Evolutionary conservation across 805 yeast species (phyloP).

Genomic region (Yarrowia divulgata): DNA sequence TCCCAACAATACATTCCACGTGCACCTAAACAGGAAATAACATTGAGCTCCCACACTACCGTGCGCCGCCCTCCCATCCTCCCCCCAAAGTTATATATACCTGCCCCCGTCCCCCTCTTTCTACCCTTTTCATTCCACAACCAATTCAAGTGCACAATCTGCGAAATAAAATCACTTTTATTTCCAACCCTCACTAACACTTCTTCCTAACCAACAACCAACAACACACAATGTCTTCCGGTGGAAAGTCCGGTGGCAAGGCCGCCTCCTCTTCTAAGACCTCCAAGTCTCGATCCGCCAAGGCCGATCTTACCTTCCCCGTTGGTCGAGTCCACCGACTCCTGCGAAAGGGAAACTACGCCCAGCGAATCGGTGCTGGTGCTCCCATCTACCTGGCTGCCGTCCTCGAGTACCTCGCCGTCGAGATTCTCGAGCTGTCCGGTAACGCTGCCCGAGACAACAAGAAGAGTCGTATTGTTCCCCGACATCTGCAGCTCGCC

Average conservation of each 20-base stretch:
- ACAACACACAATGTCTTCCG: constrained; percentile 67
- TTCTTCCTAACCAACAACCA: constrained; percentile 5
- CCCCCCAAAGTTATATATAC: constrained; percentile 34
- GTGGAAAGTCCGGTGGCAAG: constrained; percentile 86
- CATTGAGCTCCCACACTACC: constrained; percentile 1
- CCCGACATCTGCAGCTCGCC: constrained; percentile 98
- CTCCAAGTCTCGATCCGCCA: constrained; percentile 96
- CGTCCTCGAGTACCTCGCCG: constrained; percentile 93
- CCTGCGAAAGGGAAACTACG: constrained; percentile 95
- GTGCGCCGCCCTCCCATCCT: neutral
- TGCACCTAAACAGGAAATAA: constrained; percentile 22
- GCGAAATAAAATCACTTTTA: constrained; percentile 38
- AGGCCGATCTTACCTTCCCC: constrained; percentile 99
- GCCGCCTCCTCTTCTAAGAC: constrained; percentile 95
- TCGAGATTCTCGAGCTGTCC: constrained; percentile 96
- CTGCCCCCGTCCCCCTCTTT: constrained; percentile 31
- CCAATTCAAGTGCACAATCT: constrained; percentile 40
- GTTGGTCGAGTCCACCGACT: constrained; percentile 99
- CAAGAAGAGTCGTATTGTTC: constrained; percentile 98
- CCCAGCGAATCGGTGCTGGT: constrained; percentile 99
- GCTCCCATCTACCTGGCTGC: constrained; percentile 98
- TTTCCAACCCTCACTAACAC: constrained; percentile 25
- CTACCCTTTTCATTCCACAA: constrained; percentile 43
- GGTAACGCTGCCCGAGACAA: constrained; percentile 99
- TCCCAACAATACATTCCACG: constrained; percentile 23